Base-by-base conservation (phyloP, 75 land plant species). In the Cupressus sempervirens region DNA sequence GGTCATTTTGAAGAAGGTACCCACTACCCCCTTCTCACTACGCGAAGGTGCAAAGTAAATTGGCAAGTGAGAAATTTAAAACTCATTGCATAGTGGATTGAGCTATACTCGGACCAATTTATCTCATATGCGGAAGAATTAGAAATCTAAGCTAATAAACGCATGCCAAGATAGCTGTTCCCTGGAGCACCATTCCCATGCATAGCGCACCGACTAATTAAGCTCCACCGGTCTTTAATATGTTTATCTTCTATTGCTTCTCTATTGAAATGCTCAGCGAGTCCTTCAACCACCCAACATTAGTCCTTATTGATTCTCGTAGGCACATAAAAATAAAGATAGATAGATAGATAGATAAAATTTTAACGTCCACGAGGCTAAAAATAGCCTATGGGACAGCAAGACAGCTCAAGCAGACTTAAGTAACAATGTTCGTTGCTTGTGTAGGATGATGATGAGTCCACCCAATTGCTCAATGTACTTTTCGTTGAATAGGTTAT, bases 1-100 rank as follows among this genome's bases (percentile, higher is more conserved):
- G 86, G 99, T 98, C 82, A 92, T 96, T 62, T 88, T 98, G 3
- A 98, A 98, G 80, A 93, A 93, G 97, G 99, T 93, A 68, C 45
- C 54, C 14, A 26, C 32, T 4, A 18, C 5, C 62, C 67, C 8
- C n/a, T 26, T 62, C 67, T 62, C 5, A 62, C 4, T 56, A 56
- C 18, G 62, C 23, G 5, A 18, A 4, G 16, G 56, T 12, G 56
- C 16, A 53, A 53, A 3, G 56, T 12, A 12, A 53, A 54, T 16
- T 3, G 58, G 58, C 20, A 54, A 72, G 32, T 32, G 36, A 34
- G 1, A 72, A 32, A 3, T 34, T 29, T 9, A 2, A 1, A 12
- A 12, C 36, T 9, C 36, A 32, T 72, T 13, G 34, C 30, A 72
- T 13, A 72, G 32, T 12, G 13, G 36, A 72, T 72, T 30, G 34